Evolutionary conservation across 2,329 filamentous ascomycete genomes (phyloP), one percentile per base, ranked within the genome.

Genomic region (Cercospora berteroae): DNA sequence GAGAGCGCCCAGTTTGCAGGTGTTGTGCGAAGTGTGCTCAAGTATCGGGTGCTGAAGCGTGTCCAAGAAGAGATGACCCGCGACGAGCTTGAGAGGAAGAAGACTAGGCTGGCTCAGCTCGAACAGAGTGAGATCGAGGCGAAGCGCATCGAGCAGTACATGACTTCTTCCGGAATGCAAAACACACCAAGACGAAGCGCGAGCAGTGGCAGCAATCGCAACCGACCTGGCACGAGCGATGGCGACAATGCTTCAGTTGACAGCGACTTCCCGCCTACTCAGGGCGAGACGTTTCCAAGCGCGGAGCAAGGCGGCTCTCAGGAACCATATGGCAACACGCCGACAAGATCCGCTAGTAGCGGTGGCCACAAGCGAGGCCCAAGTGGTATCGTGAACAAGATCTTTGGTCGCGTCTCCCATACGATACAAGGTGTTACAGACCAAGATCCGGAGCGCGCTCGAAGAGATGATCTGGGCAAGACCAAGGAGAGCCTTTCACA

Each of bases 41-140:
- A 92, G 71, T 99, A 97, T 78, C 86, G 95, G 16, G 90, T 98
- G 2, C 82, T 97, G 69, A 99, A 99, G 82, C 87, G 95, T 57
- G 92, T 99, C 63, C 95, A 99, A 77, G 93, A 98, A 79, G 95
- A 99, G 77, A 94, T 98, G 89, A 98, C 95, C 1, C 90, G 90
- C 55, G 95, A 99, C 67, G 94, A 99, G 74, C 84, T 99, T 10
- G 87, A 90, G 64, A 97, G 94, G 84, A 98, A 98, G 82, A 88
- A 87, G 74, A 83, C 86, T 2, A 84, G 95, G 12, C 84, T 99
- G 13, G 92, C 96, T 55, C 91, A 94, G 58, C 83, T 99, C n/a
- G 95, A 99, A 81, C 88, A 89, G 67, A 98, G 94, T 76, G 95
- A 99, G 80, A 86, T 90, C 5, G 95, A 99, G 81, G 94, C 95